These are phyloP conservation scores for Schizochytrium sp. DNA, from an alignment of 108 stramenopile genomes.

Conservation along the genomic window DNA sequence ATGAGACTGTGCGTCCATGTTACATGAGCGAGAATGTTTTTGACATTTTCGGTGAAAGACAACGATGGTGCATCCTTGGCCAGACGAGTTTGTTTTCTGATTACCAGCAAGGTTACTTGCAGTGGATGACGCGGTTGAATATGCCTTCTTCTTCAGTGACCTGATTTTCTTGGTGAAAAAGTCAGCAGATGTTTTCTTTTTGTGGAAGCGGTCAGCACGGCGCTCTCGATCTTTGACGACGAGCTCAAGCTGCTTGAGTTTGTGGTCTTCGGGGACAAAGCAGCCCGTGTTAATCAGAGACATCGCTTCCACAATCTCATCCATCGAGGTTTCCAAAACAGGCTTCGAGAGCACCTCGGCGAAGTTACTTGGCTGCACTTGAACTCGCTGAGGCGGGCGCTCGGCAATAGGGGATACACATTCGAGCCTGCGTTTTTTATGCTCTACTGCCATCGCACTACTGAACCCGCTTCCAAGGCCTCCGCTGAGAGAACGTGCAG, in stretches of 20 bases:
- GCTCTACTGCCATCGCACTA: neutral
- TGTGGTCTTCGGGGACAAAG: neutral
- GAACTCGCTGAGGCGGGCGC: neutral
- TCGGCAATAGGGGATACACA: constrained; percentile 30
- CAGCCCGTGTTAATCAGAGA: neutral
- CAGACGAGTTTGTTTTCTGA: constrained; percentile 27
- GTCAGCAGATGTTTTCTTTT: neutral
- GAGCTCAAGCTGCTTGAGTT: constrained; percentile 40
- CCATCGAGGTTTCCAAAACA: neutral
- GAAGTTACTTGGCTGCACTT: constrained; percentile 41
- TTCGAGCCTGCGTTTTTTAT: constrained; percentile 36
- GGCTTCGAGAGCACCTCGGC: constrained; percentile 42
- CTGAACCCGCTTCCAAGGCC: neutral
- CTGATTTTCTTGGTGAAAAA: constrained; percentile 7
- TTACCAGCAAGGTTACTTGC: neutral
- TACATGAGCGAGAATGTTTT: constrained; percentile 52
- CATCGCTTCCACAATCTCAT: constrained; percentile 47
- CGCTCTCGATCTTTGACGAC: constrained; percentile 40
- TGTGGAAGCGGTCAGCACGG: constrained; percentile 58
- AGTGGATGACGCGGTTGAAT: constrained; percentile 5
- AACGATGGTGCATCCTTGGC: constrained; percentile 57
- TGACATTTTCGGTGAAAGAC: constrained; percentile 22
- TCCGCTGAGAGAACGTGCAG: constrained; percentile 1
- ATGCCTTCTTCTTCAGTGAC: constrained; percentile 9
- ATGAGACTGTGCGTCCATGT: constrained; percentile 2